These are phyloP conservation scores for Cymbopogon citratus DNA, from an alignment of 176 grass and related monocot species.

Conservation along the genomic window DNA sequence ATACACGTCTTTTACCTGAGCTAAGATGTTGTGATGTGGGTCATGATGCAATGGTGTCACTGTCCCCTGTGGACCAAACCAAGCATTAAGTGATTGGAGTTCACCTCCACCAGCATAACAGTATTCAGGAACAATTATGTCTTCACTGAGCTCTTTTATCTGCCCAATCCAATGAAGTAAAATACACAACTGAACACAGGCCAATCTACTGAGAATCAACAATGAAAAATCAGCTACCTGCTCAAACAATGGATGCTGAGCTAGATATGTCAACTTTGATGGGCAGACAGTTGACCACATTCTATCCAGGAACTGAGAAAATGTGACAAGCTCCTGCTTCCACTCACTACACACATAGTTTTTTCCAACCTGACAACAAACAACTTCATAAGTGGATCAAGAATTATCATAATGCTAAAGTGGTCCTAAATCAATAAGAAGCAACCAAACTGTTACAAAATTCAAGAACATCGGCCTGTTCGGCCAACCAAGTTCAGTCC, in stretches of 20 bases:
- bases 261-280: conserved; percentile 76
- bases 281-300: conserved; percentile 44
- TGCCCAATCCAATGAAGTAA: conserved; percentile 31
- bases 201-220: conserved; percentile 18
- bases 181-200: conserved; percentile 30
- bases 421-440: no score
- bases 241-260: conserved; percentile 94
- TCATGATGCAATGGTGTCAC: conserved; percentile 93
- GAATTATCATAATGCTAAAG: conserved; percentile 23
- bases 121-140: conserved; percentile 87
- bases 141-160: conserved; percentile 79
- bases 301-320: conserved; percentile 87
- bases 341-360: conserved; percentile 73
- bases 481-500: no score
- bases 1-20: conserved; percentile 55
- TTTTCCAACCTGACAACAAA: conserved; percentile 67
- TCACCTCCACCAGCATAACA: conserved; percentile 91
- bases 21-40: conserved; percentile 86
- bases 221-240: conserved; percentile 43
- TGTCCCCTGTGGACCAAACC: conserved; percentile 80
- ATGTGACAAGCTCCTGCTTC: conserved; percentile 94
- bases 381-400: conserved; percentile 16
- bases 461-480: no score
- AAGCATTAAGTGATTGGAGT: conserved; percentile 86
- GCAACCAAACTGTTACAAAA: no score